Conservation (phyloP, 2,329 filamentous ascomycete genomes). For the Madurella mycetomatis region DNA sequence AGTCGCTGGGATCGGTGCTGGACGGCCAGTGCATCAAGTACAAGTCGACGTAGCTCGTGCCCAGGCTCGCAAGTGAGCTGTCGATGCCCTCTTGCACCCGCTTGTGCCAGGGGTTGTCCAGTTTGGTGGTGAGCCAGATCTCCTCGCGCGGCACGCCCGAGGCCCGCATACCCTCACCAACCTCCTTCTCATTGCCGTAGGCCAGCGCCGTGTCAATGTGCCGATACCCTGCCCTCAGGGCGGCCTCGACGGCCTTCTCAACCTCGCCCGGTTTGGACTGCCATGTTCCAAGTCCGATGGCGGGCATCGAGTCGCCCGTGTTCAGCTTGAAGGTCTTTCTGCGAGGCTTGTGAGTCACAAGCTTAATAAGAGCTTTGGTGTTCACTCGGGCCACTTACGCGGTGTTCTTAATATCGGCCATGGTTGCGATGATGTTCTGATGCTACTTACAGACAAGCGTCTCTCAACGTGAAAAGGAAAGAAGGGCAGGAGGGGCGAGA, state of each 20-base stretch:
- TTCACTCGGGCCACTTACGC: slow-evolving; percentile 10
- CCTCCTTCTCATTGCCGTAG: slow-evolving; percentile 71
- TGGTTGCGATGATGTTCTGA: slow-evolving; percentile 1
- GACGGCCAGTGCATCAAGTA: slow-evolving; percentile 72
- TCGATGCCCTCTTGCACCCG: slow-evolving; percentile 59
- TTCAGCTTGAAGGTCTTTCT: slow-evolving; percentile 64
- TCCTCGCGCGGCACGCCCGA: slow-evolving; percentile 61
- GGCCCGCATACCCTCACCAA: slow-evolving; percentile 60
- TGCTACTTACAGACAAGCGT: not conserved
- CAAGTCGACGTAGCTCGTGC: slow-evolving; percentile 63
- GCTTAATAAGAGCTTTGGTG: not conserved
- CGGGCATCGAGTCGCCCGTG: slow-evolving; percentile 73
- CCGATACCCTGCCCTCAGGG: slow-evolving; percentile 64
- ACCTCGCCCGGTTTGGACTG: slow-evolving; percentile 68
- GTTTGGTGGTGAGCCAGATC: slow-evolving; percentile 75
- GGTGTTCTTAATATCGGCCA: slow-evolving; percentile 20
- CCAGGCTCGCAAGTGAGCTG: slow-evolving; percentile 55
- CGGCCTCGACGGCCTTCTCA: slow-evolving; percentile 64
- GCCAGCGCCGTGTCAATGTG: slow-evolving; percentile 74
- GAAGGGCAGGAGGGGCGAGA: not conserved
- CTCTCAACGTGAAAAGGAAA: not conserved
- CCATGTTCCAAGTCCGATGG: slow-evolving; percentile 75
- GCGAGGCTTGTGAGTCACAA: not conserved
- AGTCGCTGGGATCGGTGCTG: slow-evolving; percentile 56
- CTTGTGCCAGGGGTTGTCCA: slow-evolving; percentile 76